Base-by-base conservation (phyloP, 176 grass and related monocot species). In the Pontederia paniculata region DNA sequence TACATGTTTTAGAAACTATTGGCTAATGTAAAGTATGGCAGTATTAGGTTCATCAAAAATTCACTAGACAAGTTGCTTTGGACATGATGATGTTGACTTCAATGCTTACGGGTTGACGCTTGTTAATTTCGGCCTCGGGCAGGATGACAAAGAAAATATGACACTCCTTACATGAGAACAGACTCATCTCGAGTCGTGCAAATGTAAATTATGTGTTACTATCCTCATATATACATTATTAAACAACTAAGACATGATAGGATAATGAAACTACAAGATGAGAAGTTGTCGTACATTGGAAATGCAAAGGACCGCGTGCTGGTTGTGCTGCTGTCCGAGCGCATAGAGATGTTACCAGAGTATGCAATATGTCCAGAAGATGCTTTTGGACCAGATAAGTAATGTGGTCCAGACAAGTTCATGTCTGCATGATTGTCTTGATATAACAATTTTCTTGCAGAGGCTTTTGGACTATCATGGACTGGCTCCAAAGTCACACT, bases 231-330 rank as follows among this genome's bases (percentile, higher is more conserved):
- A 37, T 10, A 60, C 17, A 44, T 45, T 51, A 0, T n/a, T 51
- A n/a, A 7, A 51, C n/a, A 12, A 17, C 8, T 51, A 51, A 55
- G 16, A 55, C 25, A 10, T 8, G 17, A 23, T 4, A 23, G 19
- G 22, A 21, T 22, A 17, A 42, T 59, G 17, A n/a, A 12, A 11
- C 1, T 42, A 0, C 15, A 52, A 41, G 4, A 18, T 41, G 37
- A 19, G 5, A 8, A 46, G 8, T 9, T 59, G 31, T 11, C 62
- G 31, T 65, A 65, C 62, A 50, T 51, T 31, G 62, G 62, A 21
- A 65, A 65, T 18, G 62, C 62, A 21, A 65, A 65, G 46, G 62
- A 65, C 11, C 48, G 62, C 10, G 46, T 65, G 10, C 62, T 65
- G 15, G 46, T 65, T 15, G 62, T 28, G 21, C 62, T 65, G 62